Conservation (phyloP, 2,329 filamentous ascomycete species). For the Monosporascus sp. region DNA sequence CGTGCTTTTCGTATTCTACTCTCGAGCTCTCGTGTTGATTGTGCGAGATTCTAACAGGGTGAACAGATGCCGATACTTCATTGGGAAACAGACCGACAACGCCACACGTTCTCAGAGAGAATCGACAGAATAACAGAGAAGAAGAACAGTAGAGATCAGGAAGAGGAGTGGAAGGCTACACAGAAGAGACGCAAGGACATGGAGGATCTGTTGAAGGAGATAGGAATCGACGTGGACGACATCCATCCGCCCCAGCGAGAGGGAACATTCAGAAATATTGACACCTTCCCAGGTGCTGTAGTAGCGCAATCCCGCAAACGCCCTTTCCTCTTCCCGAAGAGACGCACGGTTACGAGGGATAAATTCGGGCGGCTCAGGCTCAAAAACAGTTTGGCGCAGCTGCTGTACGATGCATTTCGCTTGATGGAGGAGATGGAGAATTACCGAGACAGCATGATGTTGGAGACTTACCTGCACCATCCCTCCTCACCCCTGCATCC, state of each 20-base stretch:
- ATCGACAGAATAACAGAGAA: neutral
- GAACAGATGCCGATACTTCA: slow-evolving; percentile 8
- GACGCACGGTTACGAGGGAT: neutral
- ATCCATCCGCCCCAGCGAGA: too few species aligned
- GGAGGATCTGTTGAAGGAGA: too few species aligned
- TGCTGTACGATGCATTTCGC: slow-evolving; percentile 4
- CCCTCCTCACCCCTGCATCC: slow-evolving; percentile 36
- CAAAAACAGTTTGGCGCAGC: slow-evolving; percentile 1
- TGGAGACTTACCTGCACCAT: slow-evolving; percentile 10
- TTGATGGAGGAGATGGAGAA: slow-evolving; percentile 7
- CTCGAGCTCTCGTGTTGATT: neutral
- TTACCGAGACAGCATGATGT: slow-evolving; percentile 6
- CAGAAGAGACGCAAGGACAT: too few species aligned
- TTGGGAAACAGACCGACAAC: slow-evolving; percentile 9
- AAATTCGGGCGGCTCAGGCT: too few species aligned
- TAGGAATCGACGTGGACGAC: too few species aligned
- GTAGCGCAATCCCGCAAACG: neutral
- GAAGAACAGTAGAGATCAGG: neutral
- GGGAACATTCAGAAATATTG: too few species aligned
- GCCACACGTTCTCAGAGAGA: slow-evolving; percentile 2
- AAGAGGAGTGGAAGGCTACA: too few species aligned
- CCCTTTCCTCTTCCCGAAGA: neutral
- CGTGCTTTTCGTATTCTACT: slow-evolving; percentile 23
- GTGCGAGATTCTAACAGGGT: neutral
- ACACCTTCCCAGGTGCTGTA: neutral